Conservation (phyloP, 805 yeast genomes). For the Barnettozyma sucrosica region DNA sequence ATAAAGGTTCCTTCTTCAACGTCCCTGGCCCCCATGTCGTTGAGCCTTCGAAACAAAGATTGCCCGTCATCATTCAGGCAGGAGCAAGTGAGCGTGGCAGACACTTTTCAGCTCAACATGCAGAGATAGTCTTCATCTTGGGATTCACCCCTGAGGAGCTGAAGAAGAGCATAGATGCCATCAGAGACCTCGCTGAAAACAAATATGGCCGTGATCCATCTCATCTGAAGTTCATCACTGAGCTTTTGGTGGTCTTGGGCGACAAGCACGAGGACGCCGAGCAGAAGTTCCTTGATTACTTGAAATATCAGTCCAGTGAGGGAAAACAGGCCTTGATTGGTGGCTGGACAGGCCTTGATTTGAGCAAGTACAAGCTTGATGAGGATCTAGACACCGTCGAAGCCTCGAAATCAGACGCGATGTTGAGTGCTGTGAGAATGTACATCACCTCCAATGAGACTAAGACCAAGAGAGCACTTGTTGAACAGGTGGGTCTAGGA, state of each 20-base stretch:
- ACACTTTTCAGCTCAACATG: slow-evolving; percentile 38
- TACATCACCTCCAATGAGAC: slow-evolving; percentile 19
- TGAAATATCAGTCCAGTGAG: slow-evolving; percentile 31
- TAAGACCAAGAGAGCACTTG: slow-evolving; percentile 22
- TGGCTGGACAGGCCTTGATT: slow-evolving; percentile 42
- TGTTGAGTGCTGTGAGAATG: slow-evolving; percentile 28
- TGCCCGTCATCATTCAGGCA: slow-evolving; percentile 41
- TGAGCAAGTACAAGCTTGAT: slow-evolving; percentile 26
- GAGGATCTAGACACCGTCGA: slow-evolving; percentile 28
- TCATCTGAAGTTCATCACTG: slow-evolving; percentile 33
- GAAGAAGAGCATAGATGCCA: slow-evolving; percentile 26
- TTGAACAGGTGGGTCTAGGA: slow-evolving; percentile 20
- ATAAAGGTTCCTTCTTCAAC: slow-evolving; percentile 33
- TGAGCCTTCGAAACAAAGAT: slow-evolving; percentile 38
- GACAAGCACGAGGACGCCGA: slow-evolving; percentile 9
- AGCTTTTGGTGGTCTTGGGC: slow-evolving; percentile 34
- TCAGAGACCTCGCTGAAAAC: slow-evolving; percentile 30
- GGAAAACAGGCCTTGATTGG: slow-evolving; percentile 41
- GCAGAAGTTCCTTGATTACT: slow-evolving; percentile 29
- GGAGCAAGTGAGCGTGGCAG: slow-evolving; percentile 38
- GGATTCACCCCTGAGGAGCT: slow-evolving; percentile 30
- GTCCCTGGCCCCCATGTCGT: slow-evolving; percentile 38
- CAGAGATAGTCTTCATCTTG: slow-evolving; percentile 37
- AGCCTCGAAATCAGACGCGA: slow-evolving; percentile 27
- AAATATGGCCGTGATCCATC: slow-evolving; percentile 33